These are phyloP conservation scores for Blastobotrys elegans DNA, from an alignment of 1,139 yeast genomes.

Conservation along the genomic window DNA sequence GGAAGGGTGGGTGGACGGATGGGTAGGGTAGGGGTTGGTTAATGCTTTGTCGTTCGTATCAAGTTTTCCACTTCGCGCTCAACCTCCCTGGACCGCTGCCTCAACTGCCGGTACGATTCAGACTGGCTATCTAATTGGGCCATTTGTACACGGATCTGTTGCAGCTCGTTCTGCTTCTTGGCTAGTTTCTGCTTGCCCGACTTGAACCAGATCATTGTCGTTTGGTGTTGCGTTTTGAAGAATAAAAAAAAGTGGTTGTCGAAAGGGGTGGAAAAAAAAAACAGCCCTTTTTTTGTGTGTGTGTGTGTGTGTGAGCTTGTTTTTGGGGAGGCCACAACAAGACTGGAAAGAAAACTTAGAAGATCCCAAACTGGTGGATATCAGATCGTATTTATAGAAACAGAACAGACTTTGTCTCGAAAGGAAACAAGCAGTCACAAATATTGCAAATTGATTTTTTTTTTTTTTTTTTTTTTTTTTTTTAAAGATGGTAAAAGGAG, in stretches of 20 bases:
- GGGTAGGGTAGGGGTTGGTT: no score
- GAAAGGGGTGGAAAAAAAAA: no score
- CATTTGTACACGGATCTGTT: conserved; percentile 12
- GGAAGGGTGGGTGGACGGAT: no score
- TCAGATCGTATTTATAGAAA: background rate
- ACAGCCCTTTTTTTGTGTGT: background rate
- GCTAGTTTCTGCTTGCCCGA: conserved; percentile 8
- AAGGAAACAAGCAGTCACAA: no score
- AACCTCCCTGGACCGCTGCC: conserved; percentile 11
- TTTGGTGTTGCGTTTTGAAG: background rate
- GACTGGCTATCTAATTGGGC: conserved; percentile 9
- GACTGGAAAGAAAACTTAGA: background rate
- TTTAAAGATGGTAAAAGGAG: no score
- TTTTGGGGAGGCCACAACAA: background rate
- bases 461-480: background rate
- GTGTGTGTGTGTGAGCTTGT: background rate
- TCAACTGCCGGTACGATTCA: conserved; percentile 4
- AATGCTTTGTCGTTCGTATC: conserved; percentile 13
- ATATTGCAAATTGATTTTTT: no score
- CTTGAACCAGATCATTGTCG: conserved; percentile 10
- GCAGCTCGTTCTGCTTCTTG: conserved; percentile 11
- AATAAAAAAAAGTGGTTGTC: background rate
- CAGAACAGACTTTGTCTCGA: no score
- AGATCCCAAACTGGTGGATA: background rate
- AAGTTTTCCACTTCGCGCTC: conserved; percentile 13